These are phyloP conservation scores for Butyriboletus regius DNA, from an alignment of 1,284 basidiomycete species.

Conservation along the genomic window DNA sequence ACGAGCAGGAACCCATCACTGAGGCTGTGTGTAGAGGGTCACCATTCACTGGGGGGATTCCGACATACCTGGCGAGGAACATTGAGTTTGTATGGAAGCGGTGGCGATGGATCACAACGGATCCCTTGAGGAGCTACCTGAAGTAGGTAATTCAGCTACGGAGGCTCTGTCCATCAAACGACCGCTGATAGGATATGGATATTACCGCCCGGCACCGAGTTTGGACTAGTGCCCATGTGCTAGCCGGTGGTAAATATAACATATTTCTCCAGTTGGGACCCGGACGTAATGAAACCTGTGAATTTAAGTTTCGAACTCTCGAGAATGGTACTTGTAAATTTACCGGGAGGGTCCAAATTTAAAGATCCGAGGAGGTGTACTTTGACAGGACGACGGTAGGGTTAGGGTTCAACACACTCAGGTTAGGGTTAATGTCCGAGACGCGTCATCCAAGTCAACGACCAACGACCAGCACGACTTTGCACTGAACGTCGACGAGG, in stretches of 20 bases:
- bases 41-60: neutral
- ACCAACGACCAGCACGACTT: conserved; percentile 5
- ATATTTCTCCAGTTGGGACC: neutral
- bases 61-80: neutral
- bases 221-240: neutral
- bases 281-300: neutral
- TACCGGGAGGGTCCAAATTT: neutral
- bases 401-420: conserved; percentile 7
- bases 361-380: neutral
- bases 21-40: neutral
- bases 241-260: neutral
- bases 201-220: neutral
- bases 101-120: conserved; percentile 3
- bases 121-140: neutral
- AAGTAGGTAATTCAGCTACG: neutral
- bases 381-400: neutral
- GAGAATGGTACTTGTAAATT: conserved; percentile 5
- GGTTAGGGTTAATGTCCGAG: conserved; percentile 16
- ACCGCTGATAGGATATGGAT: neutral
- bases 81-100: neutral
- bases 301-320: neutral
- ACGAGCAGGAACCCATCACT: neutral
- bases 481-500: conserved; percentile 20
- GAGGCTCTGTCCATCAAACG: neutral
- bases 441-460: conserved; percentile 23